Base-by-base conservation (phyloP, 176 grass and related monocot genomes). In the Avena insularis region DNA sequence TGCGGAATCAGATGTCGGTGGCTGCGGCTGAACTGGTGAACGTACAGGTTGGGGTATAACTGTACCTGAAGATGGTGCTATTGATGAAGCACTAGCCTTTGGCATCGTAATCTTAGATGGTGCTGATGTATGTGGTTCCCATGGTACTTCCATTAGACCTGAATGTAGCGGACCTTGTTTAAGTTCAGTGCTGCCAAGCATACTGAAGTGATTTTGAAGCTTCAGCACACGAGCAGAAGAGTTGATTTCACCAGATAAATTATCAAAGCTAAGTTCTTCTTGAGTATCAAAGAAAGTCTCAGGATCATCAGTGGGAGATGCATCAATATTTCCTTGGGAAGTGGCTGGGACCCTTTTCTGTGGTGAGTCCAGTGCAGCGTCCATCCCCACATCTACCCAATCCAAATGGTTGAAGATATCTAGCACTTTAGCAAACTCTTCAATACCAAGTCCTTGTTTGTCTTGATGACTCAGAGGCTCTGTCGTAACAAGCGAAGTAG, bases 391-490 rank as follows among this genome's bases (percentile, higher is more conserved):
- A 82, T 89, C 93, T 62, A 90, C 68, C 93, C 90, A 98, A 79
- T 95, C 90, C 72, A 88, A 77, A 87, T 95, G 84, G 46, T 89
- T 87, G 51, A 98, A 98, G 46, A 92, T 91, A 73, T 96, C 96
- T 66, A 93, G 90, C 74, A 98, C 96, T 88, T 94, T 92, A 72
- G 90, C 89, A 80, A 98, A 98, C 58, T 93, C 93, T 92, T 98
- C 93, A 74, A 91, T 47, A 51, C 93, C 91, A 88, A 98, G 96
- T 70, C 96, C 96, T 86, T 93, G 91, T 87, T 96, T 92, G 21
- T 92, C 95, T 83, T 95, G 74, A 80, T 88, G 68, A 89, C 73
- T 90, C 83, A 91, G 12, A 84, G 93, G 77, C 57, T 92, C 88
- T 82, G 58, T 84, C 63, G 85, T 90, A 77, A 87, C 84, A 91